Conservation (phyloP, 2,329 filamentous ascomycete genomes). For the Cryphonectria naterciae region DNA sequence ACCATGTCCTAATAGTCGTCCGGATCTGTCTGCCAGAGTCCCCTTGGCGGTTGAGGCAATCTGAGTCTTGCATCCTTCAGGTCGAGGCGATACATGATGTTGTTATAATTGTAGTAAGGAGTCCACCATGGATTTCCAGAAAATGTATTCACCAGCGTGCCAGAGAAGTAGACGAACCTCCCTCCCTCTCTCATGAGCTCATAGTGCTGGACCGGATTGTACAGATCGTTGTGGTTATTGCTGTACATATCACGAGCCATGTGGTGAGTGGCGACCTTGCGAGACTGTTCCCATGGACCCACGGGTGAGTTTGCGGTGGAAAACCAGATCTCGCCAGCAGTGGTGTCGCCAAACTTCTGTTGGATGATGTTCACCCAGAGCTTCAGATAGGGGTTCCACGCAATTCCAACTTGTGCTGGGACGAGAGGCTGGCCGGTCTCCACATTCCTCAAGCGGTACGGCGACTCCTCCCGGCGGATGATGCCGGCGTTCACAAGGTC, state of each 20-base stretch:
- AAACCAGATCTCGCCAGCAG: slow-evolving; percentile 26
- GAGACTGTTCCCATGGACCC: slow-evolving; percentile 23
- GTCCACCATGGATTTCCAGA: slow-evolving; percentile 26
- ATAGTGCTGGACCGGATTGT: slow-evolving; percentile 28
- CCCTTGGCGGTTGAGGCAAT: slow-evolving; percentile 14
- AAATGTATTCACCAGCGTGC: slow-evolving; percentile 28
- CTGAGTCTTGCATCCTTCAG: slow-evolving; percentile 18
- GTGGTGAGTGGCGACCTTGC: slow-evolving; percentile 28
- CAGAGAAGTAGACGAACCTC: slow-evolving; percentile 26
- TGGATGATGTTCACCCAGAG: slow-evolving; percentile 28
- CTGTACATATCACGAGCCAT: slow-evolving; percentile 21
- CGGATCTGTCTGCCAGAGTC: slow-evolving; percentile 19
- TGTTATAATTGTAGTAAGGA: slow-evolving; percentile 29
- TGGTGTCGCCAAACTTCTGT: slow-evolving; percentile 22
- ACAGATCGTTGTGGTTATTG: slow-evolving; percentile 27
- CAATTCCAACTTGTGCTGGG: slow-evolving; percentile 24
- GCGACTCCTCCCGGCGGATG: slow-evolving; percentile 22
- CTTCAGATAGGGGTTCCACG: slow-evolving; percentile 26
- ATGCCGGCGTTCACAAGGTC: slow-evolving; percentile 12
- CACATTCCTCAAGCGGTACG: slow-evolving; percentile 21
- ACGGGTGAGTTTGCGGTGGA: slow-evolving; percentile 23
- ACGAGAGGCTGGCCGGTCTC: slow-evolving; percentile 18
- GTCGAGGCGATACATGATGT: slow-evolving; percentile 30
- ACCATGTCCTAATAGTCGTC: not conserved
- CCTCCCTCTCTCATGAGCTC: slow-evolving; percentile 24